Evolutionary conservation across 1,139 yeast genomes (phyloP).

Genomic region (Casaregolazyma suthepensis): DNA sequence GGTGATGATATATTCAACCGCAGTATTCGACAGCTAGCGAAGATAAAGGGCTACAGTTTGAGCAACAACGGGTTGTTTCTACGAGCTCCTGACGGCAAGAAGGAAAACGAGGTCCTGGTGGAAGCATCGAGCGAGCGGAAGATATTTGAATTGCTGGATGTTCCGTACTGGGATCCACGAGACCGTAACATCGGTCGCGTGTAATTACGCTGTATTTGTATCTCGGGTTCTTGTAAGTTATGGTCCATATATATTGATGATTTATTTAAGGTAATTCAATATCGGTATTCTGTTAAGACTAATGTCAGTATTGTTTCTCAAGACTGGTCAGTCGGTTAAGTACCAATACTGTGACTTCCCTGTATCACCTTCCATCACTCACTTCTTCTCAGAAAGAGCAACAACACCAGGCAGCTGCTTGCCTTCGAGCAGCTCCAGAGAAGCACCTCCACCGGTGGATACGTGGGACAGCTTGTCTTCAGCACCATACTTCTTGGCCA

Average conservation of each 20-base stretch:
- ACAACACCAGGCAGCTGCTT: slow-evolving; percentile 95
- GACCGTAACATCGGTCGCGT: slow-evolving; percentile 37
- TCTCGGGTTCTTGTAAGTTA: neutral
- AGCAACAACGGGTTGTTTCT: slow-evolving; percentile 46
- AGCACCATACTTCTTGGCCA: slow-evolving; percentile 93
- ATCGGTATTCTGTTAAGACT: neutral
- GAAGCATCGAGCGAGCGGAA: slow-evolving; percentile 44
- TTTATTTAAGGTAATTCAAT: neutral
- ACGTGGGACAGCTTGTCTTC: slow-evolving; percentile 94
- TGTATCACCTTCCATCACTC: neutral
- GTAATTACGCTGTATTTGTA: neutral
- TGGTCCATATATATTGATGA: neutral
- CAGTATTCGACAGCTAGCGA: slow-evolving; percentile 43
- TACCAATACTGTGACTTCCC: neutral
- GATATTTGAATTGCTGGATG: slow-evolving; percentile 44
- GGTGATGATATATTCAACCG: slow-evolving; percentile 56
- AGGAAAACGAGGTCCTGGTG: slow-evolving; percentile 29
- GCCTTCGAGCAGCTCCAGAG: slow-evolving; percentile 95
- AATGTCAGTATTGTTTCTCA: neutral
- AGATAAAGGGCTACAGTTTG: slow-evolving; percentile 39
- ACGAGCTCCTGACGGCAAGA: slow-evolving; percentile 11
- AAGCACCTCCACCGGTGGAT: slow-evolving; percentile 99
- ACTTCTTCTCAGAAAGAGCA: slow-evolving; percentile 65
- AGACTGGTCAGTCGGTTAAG: too few species aligned
- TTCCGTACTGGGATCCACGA: slow-evolving; percentile 42